Conservation (phyloP, 768 basidiomycete species). For the Hemileccinum impolitum region DNA sequence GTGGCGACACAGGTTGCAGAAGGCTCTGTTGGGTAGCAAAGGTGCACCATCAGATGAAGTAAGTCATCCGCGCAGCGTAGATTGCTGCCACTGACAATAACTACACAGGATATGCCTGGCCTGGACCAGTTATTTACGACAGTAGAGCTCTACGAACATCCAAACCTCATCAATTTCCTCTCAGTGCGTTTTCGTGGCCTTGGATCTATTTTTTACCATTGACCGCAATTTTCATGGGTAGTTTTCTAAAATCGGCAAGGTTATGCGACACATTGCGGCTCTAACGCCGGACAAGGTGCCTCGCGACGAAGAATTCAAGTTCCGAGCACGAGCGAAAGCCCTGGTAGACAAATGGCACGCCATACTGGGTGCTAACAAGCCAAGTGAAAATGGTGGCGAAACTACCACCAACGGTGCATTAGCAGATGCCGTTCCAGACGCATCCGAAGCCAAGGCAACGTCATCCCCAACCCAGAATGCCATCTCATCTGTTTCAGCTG, state of each 20-base stretch:
- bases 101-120: slow-evolving; percentile 67
- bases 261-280: slow-evolving; percentile 60
- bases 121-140: slow-evolving; percentile 70
- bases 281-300: slow-evolving; percentile 43
- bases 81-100: slow-evolving; percentile 8
- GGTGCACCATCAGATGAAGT: slow-evolving; percentile 64
- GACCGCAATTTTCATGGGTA: slow-evolving; percentile 12
- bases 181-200: slow-evolving; percentile 36
- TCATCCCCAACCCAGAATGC: slow-evolving; percentile 26
- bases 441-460: slow-evolving; percentile 18
- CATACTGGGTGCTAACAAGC: slow-evolving; percentile 33
- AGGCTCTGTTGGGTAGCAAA: slow-evolving; percentile 74
- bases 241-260: slow-evolving; percentile 53
- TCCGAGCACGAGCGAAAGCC: slow-evolving; percentile 46
- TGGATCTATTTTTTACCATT: slow-evolving; percentile 2
- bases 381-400: slow-evolving; percentile 30
- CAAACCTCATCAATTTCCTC: slow-evolving; percentile 72
- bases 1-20: slow-evolving; percentile 91
- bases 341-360: slow-evolving; percentile 47
- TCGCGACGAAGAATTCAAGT: slow-evolving; percentile 49
- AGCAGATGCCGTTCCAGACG: slow-evolving; percentile 17
- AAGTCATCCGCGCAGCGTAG: slow-evolving; percentile 17
- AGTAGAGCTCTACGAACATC: slow-evolving; percentile 72
- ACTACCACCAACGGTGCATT: slow-evolving; percentile 24
- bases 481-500: slow-evolving; percentile 31